phyloP scores from a whole-genome alignment of 257 asterid genomes.

The Gardenia jasminoides region DNA sequence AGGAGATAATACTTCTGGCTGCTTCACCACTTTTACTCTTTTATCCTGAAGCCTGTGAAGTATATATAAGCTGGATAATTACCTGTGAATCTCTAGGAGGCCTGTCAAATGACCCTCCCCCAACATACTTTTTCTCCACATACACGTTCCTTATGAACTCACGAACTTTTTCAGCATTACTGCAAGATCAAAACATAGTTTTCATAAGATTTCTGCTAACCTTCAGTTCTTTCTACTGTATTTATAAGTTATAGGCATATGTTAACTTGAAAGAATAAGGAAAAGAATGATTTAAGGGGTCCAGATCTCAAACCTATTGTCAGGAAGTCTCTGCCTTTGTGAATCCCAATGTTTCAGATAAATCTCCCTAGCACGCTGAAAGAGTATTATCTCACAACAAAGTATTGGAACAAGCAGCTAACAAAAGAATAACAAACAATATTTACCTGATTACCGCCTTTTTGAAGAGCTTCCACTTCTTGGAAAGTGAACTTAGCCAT shows the following conservation, averaged over 20 bases:
- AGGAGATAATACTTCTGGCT: constrained; percentile 12
- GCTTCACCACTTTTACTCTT: constrained; percentile 16
- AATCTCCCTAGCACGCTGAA: constrained; percentile 90
- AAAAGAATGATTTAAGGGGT: not conserved
- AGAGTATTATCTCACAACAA: constrained; percentile 20
- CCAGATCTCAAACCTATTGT: constrained; percentile 56
- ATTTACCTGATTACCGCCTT: constrained; percentile 94
- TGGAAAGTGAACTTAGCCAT: constrained; percentile 90
- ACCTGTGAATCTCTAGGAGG: constrained; percentile 92
- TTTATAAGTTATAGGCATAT: not conserved
- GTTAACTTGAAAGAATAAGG: not conserved
- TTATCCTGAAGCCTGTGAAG: constrained; percentile 10
- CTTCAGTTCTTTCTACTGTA: not conserved
- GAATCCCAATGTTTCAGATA: constrained; percentile 77
- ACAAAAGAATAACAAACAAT: not conserved
- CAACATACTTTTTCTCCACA: constrained; percentile 54
- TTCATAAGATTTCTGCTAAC: not conserved
- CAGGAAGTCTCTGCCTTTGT: constrained; percentile 64
- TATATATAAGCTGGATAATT: constrained; percentile 17
- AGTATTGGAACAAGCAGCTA: not conserved
- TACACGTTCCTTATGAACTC: constrained; percentile 70
- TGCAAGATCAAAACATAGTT: constrained; percentile 34
- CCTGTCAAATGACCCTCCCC: constrained; percentile 53
- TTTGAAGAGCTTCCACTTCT: constrained; percentile 95
- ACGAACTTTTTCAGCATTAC: constrained; percentile 79